A percentile compares a stretch with the other conserved stretches of the same genome.
Evolutionary conservation across 495 filamentous ascomycete genomes (phyloP).

Genomic region (Neurospora terricola): DNA sequence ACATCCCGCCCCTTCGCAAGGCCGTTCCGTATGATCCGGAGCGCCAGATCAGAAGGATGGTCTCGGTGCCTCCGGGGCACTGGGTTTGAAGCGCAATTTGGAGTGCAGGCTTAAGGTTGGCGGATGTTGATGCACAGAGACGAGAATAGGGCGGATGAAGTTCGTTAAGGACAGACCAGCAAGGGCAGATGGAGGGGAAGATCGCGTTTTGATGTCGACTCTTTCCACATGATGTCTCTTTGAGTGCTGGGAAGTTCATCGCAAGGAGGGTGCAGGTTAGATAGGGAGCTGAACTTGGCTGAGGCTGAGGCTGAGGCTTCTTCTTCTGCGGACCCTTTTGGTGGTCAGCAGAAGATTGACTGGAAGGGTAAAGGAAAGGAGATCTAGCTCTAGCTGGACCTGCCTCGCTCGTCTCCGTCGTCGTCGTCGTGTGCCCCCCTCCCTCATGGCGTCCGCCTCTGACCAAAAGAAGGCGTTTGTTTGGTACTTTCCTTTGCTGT

Average conservation of each 20-base stretch:
- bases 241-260: neutral
- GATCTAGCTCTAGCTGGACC: too few relatives aligned
- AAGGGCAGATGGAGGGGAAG: neutral
- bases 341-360: too few relatives aligned
- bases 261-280: neutral
- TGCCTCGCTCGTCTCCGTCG: neutral
- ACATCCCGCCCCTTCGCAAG: too few relatives aligned
- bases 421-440: neutral
- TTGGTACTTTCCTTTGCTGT: slow-evolving; percentile 29
- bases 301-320: too few relatives aligned
- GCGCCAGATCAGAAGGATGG: too few relatives aligned
- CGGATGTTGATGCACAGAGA: neutral
- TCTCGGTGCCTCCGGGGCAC: too few relatives aligned
- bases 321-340: too few relatives aligned
- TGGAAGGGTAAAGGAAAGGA: too few relatives aligned
- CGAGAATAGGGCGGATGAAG: neutral
- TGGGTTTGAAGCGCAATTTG: too few relatives aligned
- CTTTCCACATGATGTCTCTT: neutral
- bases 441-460: neutral
- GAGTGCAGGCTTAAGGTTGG: neutral
- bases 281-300: too few relatives aligned
- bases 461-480: neutral
- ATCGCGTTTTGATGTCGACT: neutral
- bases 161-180: neutral
- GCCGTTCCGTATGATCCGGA: too few relatives aligned